Evolutionary conservation across 768 basidiomycete genomes (phyloP), one percentile per base, ranked within the genome.

Genomic region (Tubosaeta sp.): DNA sequence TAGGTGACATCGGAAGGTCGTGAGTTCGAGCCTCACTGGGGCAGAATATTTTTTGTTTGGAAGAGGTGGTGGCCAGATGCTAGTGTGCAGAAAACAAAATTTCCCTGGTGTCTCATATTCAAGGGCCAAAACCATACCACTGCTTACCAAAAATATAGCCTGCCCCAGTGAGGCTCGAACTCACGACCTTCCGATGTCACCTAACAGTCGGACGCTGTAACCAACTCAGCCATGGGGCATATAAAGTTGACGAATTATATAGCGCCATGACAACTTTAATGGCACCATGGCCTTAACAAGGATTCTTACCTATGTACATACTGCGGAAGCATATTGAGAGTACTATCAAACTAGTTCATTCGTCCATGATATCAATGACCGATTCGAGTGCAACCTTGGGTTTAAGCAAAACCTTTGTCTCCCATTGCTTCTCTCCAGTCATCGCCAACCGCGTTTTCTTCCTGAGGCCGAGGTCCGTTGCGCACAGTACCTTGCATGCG

Each of bases 141-240:
- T 27, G 25, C 4, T 27, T 8, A 35, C 34, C n/a, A 9, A 27
- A 43, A 52, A 54, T 55, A 55, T 38, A 12, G 0, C 1, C 78
- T 76, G 78, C 79, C 74, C 77, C 79, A 75, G 76, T 75, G 75
- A 82, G 81, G 77, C 74, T 82, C 75, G 80, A 81, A 82, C 82
- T 80, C 76, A 76, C 76, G 80, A 81, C 78, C 79, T 81, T 80
- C 77, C 79, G 78, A 80, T 80, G 63, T 13, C 13, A 3, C 1
- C 21, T 83, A 82, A 83, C 81, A 82, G 81, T 83, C 81, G 81
- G 81, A 83, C 81, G 81, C 82, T 82, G 79, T 83, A 73, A 83
- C 81, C 81, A 83, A 82, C 81, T 83, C 77, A 82, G 81, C 81
- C 81, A 83, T 79, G 81, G 81, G 81, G 81, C 81, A 82, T n/a